These are phyloP conservation scores for Geranium rotundifolium DNA, from an alignment of 345 rosid species.

Conservation along the genomic window DNA sequence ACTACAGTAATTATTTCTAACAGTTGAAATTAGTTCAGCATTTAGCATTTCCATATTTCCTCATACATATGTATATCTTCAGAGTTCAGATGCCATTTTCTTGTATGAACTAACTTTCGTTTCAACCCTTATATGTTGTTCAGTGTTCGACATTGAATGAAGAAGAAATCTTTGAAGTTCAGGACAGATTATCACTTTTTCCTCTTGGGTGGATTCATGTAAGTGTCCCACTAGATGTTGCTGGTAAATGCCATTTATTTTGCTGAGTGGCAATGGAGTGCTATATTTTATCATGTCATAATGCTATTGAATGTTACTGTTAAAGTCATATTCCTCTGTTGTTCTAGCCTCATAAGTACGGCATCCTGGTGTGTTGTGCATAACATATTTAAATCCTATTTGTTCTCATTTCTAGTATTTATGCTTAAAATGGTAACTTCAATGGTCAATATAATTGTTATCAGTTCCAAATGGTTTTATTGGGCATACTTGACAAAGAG, in stretches of 20 bases:
- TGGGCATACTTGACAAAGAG: too few relatives aligned
- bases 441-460: too few relatives aligned
- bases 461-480: too few relatives aligned
- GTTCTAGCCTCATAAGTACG: too few relatives aligned
- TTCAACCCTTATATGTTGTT: constrained; percentile 2
- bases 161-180: constrained; percentile 93
- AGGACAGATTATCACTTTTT: constrained; percentile 70
- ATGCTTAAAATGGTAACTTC: too few relatives aligned
- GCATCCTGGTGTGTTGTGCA: too few relatives aligned
- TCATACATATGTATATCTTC: not conserved
- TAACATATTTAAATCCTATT: too few relatives aligned
- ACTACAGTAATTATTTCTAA: too few relatives aligned
- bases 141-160: constrained; percentile 90
- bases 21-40: not conserved
- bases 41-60: not conserved
- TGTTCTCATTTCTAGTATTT: too few relatives aligned
- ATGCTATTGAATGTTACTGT: not conserved
- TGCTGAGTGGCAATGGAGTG: not conserved
- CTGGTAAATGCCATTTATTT: not conserved
- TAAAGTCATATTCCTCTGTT: too few relatives aligned
- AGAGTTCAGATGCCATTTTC: not conserved
- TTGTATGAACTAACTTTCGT: not conserved
- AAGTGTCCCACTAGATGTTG: constrained; percentile 20
- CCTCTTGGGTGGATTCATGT: constrained; percentile 98
- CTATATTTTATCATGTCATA: not conserved